phyloP scores from a whole-genome alignment of 192 early-diverging fungal species.

The Umbelopsis sp. region DNA sequence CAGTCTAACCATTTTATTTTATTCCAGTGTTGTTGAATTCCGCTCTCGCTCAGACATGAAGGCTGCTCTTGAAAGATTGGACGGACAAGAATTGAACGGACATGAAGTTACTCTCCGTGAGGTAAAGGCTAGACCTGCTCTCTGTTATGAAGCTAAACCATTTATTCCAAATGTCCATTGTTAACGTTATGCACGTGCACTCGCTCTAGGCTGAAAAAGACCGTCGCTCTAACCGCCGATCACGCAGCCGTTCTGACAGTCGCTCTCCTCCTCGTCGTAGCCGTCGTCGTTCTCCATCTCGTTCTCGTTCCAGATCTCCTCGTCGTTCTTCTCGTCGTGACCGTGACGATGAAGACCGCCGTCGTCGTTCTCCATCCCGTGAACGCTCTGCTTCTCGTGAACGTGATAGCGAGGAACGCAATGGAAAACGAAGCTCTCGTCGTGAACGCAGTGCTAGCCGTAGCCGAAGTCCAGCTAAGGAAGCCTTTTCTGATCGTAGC shows the following conservation, averaged over 20 bases:
- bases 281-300: conserved; percentile 47
- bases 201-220: not conserved
- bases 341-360: conserved; percentile 20
- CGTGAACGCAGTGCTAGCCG: conserved; percentile 29
- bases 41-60: conserved; percentile 76
- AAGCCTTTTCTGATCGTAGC: conserved; percentile 5
- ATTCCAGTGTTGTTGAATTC: conserved; percentile 88
- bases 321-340: conserved; percentile 23
- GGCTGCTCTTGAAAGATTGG: conserved; percentile 81
- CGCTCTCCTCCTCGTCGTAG: conserved; percentile 40
- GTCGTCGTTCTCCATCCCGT: conserved; percentile 19
- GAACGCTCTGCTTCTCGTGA: conserved; percentile 26
- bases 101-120: conserved; percentile 65
- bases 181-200: conserved; percentile 25
- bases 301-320: conserved; percentile 42
- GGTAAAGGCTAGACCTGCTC: conserved; percentile 50
- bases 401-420: conserved; percentile 15
- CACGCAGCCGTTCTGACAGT: conserved; percentile 40
- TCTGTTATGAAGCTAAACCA: conserved; percentile 29
- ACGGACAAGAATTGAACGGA: conserved; percentile 73
- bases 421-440: conserved; percentile 11
- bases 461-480: conserved; percentile 7
- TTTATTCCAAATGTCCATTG: conserved; percentile 43
- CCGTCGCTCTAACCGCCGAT: conserved; percentile 51
- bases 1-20: not conserved